Evolutionary conservation across 31 red algal genomes (phyloP), one percentile per base, ranked within the genome.

Genomic region (Odonthalia washingtoniensis): DNA sequence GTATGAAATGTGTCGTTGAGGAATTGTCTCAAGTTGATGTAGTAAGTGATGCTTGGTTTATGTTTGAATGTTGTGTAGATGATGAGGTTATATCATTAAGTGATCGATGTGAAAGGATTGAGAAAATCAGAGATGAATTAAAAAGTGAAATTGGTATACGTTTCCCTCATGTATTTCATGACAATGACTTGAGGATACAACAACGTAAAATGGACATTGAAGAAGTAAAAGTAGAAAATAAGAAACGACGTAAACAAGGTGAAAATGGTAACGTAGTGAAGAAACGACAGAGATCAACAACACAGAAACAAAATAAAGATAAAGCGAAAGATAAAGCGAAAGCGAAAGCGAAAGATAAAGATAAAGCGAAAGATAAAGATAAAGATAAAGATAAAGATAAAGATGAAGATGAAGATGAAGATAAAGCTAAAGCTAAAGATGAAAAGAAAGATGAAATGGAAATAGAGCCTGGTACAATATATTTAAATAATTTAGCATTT

Each of bases 381-480:
- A 24, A 72, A 74, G 42, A 45, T 18, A 40, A 38, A 3, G 69
- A 26, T 14, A 9, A 9, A 57, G 49, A 21, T 57, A 46, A 18
- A 30, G 46, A 80, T 61, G 45, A 75, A 0, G 65, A 17, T 18
- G 77, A 30, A 21, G 37, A 52, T 5, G n/a, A 63, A 24, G 28
- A 53, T 30, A 80, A 65, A 28, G 45, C 43, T n/a, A 62, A 30
- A 28, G 46, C 31, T 38, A 17, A 52, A 80, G 35, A 31, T 34
- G 40, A 27, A 12, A 26, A 72, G 40, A 72, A n/a, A 0, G 18
- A 33, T 82, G 57, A 28, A 31, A 6, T 5, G n/a, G 80, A 46
- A 27, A 68, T 77, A 38, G 92, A 95, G 65, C 92, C 92, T 39
- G 64, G 76, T 37, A 95, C 92, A 14, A 40, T 95, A 40, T 95